phyloP scores from a whole-genome alignment of 106 monocot genomes.

The Dendrobium catenatum region DNA sequence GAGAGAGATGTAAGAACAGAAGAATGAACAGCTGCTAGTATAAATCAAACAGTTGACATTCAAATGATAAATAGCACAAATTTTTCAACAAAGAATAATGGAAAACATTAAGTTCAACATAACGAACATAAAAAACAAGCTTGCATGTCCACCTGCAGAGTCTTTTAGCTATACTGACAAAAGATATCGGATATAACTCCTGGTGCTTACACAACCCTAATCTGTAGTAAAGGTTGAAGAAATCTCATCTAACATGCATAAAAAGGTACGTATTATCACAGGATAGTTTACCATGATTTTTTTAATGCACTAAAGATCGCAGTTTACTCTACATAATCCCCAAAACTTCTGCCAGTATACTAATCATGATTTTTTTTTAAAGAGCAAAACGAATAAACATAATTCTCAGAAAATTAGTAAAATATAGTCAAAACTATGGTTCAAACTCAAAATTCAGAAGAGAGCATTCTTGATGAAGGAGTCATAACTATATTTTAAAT shows the following conservation, averaged over 20 bases:
- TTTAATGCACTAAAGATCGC: background rate
- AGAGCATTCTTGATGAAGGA: too few relatives aligned
- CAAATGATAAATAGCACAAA: background rate
- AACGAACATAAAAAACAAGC: background rate
- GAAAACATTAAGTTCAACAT: background rate
- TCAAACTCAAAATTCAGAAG: too few relatives aligned
- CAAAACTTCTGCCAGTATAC: too few relatives aligned
- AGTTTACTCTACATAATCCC: too few relatives aligned
- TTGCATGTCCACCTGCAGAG: background rate
- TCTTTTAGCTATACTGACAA: background rate
- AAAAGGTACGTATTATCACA: background rate
- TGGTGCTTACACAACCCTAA: background rate
- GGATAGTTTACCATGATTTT: background rate
- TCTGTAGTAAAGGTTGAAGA: background rate
- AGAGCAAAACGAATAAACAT: too few relatives aligned
- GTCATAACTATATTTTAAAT: too few relatives aligned
- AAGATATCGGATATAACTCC: background rate
- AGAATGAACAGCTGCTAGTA: background rate
- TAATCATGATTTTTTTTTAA: too few relatives aligned
- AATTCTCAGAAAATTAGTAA: too few relatives aligned
- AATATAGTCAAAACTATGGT: too few relatives aligned
- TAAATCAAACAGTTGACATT: background rate
- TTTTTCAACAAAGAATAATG: background rate
- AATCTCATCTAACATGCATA: background rate
- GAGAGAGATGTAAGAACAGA: background rate